Evolutionary conservation across 208 protist genomes (phyloP).

Genomic region (Angomonas deanei): DNA sequence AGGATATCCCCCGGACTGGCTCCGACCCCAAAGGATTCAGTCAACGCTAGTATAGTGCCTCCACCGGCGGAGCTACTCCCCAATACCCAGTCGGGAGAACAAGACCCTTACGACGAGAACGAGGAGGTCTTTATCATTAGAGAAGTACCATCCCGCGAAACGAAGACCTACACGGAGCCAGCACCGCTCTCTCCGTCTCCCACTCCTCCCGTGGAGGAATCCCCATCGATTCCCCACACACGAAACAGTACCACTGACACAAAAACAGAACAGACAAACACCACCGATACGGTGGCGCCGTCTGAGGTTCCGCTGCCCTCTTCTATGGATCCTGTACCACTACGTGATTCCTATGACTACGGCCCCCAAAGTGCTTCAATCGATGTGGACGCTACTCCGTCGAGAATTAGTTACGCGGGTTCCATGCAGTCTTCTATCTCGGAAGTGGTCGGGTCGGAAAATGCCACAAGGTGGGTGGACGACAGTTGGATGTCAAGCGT

Average conservation of each 20-base stretch:
- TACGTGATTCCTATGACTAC: not conserved
- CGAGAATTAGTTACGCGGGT: not conserved
- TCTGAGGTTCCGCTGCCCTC: not conserved
- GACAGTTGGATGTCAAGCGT: not conserved
- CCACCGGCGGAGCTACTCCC: not conserved
- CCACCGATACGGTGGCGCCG: no score
- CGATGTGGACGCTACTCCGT: not conserved
- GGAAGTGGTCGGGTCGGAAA: not conserved
- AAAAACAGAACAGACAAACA: no score
- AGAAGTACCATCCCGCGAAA: not conserved
- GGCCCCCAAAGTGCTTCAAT: not conserved
- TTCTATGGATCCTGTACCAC: not conserved
- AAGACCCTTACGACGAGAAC: not conserved
- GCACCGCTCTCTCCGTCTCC: no score
- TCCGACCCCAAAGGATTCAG: not conserved
- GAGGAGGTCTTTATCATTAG: slow-evolving; percentile 2
- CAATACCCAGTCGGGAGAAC: not conserved
- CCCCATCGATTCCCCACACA: no score
- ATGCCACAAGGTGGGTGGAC: not conserved
- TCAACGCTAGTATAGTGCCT: no score
- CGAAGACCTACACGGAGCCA: no score
- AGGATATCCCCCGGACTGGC: not conserved
- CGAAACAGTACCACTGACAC: no score
- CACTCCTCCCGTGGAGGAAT: no score
- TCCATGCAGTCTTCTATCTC: not conserved